Percentiles rank a stretch among this genome's conserved stretches.
phyloP scores from a whole-genome alignment of 805 yeast genomes.

The Yamadazyma kitorensis region DNA sequence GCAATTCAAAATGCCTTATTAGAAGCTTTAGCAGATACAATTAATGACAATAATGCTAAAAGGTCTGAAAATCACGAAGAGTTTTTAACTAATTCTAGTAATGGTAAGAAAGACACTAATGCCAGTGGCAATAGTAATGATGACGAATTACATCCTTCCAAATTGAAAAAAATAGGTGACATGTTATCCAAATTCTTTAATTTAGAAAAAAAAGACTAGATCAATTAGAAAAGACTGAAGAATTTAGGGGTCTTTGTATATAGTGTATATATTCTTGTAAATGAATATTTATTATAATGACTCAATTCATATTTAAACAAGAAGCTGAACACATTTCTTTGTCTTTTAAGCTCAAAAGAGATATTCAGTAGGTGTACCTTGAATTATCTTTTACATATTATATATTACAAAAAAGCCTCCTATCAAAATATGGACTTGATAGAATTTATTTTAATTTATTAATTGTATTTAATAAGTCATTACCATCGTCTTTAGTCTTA shows the following conservation, averaged over 20 bases:
- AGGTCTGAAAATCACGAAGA: constrained; percentile 49
- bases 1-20: constrained; percentile 84
- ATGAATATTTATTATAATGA: too few species aligned
- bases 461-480: constrained; percentile 40
- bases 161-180: constrained; percentile 54
- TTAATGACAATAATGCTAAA: constrained; percentile 76
- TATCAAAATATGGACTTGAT: constrained; percentile 7
- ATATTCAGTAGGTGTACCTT: too few species aligned
- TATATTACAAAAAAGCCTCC: too few species aligned
- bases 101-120: constrained; percentile 33
- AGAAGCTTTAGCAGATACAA: constrained; percentile 92
- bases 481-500: constrained; percentile 71
- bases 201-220: constrained; percentile 22
- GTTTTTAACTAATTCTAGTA: constrained; percentile 22
- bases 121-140: constrained; percentile 27
- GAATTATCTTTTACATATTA: not conserved
- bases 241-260: constrained; percentile 1
- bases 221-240: too few species aligned
- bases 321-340: too few species aligned
- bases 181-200: constrained; percentile 60
- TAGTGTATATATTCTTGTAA: constrained; percentile 16
- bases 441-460: too few species aligned
- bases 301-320: too few species aligned
- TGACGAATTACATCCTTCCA: constrained; percentile 45
- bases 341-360: not conserved